Conservation (phyloP, 2,329 filamentous ascomycete genomes). For the Celoporthe dispersa region DNA sequence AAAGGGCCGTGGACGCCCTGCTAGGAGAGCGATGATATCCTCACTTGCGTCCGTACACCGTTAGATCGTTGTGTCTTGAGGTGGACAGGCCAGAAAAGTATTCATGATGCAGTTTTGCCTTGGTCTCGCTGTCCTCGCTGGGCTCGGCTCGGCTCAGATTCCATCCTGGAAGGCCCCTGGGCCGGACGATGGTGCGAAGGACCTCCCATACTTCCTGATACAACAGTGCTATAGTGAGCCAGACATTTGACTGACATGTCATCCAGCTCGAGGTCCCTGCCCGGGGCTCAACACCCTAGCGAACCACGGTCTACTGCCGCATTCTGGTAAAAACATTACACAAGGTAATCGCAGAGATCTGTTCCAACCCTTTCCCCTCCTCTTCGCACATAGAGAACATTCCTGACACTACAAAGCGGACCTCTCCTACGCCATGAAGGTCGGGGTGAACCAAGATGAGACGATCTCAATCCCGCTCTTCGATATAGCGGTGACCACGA, state of each 20-base stretch:
- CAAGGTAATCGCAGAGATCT: not conserved
- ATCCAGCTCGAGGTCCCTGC: slow-evolving; percentile 18
- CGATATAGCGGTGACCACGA: slow-evolving; percentile 15
- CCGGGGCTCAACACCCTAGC: slow-evolving; percentile 23
- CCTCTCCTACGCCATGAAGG: slow-evolving; percentile 16
- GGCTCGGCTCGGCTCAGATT: slow-evolving; percentile 13
- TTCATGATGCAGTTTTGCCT: not conserved
- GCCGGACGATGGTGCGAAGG: slow-evolving; percentile 17
- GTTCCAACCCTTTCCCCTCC: not conserved
- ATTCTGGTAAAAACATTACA: slow-evolving; percentile 23
- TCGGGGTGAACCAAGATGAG: slow-evolving; percentile 22
- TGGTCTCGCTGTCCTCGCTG: not conserved
- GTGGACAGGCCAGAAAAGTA: not conserved
- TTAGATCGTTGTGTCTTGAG: too few species aligned
- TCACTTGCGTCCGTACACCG: not conserved
- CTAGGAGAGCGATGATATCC: too few species aligned
- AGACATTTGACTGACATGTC: not conserved
- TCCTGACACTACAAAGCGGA: slow-evolving; percentile 2
- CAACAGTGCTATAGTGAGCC: not conserved
- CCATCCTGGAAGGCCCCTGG: slow-evolving; percentile 17
- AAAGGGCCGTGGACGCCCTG: not conserved
- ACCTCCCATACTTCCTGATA: too few species aligned
- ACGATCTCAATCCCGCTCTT: slow-evolving; percentile 18
- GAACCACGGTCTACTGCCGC: slow-evolving; percentile 26
- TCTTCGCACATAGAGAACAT: not conserved